Evolutionary conservation across 371 early-diverging fungal genomes (phyloP), one percentile per base, ranked within the genome.

Genomic region (Rhizopus arrhizus): DNA sequence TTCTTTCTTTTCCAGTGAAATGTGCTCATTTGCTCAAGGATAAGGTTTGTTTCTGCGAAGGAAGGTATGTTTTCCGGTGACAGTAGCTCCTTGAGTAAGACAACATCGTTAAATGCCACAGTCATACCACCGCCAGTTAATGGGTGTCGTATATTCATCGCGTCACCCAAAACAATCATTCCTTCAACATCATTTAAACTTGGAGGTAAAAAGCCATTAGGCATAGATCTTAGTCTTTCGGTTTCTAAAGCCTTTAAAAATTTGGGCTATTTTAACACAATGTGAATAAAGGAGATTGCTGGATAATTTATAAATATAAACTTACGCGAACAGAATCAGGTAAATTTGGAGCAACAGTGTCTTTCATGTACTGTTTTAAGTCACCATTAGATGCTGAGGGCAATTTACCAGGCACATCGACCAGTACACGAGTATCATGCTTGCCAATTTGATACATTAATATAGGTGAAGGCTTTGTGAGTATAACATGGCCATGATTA

Each of bases 61-160:
- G 78, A 81, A 15, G 86, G 82, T 5, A 83, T 68, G 29, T 69
- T 67, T 50, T 75, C 62, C 52, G 61, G 59, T 28, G 65, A 57
- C 41, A 94, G 68, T 7, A 86, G 61, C 3, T 84, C 70, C 48
- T 73, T 61, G 50, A 95, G 55, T 28, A 85, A 79, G 2, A 91
- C 88, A 9, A 91, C 90, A 70, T 97, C 97, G 74, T 90, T 90
- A 52, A 95, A 80, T 4, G 89, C 96, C 0, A 97, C 92, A 0
- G 97, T 95, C 97, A 97, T 97, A n/a, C 97, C 97, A 59, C 88
- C 69, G 33, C 96, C 96, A 1, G 95, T 95, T 56, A 96, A 78
- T 7, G 95, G 95, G 58, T 95, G 95, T 35, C 96, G 81, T 84
- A 96, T 94, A 73, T 97, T 97, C 77, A 91, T 85, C 7, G 96